Base-by-base conservation (phyloP, 2,329 filamentous ascomycete genomes). In the Tympanopsis confertula region DNA sequence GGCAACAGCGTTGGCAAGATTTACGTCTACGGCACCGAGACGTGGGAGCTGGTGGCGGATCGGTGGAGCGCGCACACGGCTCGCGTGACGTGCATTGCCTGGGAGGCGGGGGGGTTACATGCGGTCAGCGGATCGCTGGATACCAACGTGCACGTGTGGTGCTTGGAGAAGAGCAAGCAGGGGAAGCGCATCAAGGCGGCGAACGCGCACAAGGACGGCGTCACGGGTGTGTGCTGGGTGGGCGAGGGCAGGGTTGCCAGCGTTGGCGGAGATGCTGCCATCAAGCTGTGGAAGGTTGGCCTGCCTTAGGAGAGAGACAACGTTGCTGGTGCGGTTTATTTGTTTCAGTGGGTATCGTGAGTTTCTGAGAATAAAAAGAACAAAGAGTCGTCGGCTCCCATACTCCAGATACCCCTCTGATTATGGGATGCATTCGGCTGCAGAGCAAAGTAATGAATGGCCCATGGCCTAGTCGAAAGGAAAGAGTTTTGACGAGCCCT, bases 141-240 rank as follows among this genome's bases (percentile, higher is more conserved):
- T 56, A 95, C 89, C 0, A 87, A 94, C 51, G 73, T 98, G 15
- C 88, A 86, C 54, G 78, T 94, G 20, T 98, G 91, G 86, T 94
- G 86, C 55, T 59, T 95, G 39, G 69, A 65, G 28, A 20, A 12
- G 29, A 63, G 67, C 32, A 84, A 86, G 54, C 89, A 89, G 1
- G 87, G 86, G 2, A 84, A 84, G 58, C 74, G 89, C 47, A 74
- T 93, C 47, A 89, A 91, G 65, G 81, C 78, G 13, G 62, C 78
- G 17, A 94, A 94, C 53, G 87, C 89, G 36, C 91, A 98, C 63
- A 95, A 95, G 63, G 91, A 96, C 53, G 91, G 91, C 7, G 87
- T 96, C 14, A 86, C 82, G 47, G 89, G 85, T 13, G 82, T 96
- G 13, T 72, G 72, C 12, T 98, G 89, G 87, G 69, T 85, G 13